Evolutionary conservation across 495 filamentous ascomycete species (phyloP).

Genomic region (Xylaria sp.): DNA sequence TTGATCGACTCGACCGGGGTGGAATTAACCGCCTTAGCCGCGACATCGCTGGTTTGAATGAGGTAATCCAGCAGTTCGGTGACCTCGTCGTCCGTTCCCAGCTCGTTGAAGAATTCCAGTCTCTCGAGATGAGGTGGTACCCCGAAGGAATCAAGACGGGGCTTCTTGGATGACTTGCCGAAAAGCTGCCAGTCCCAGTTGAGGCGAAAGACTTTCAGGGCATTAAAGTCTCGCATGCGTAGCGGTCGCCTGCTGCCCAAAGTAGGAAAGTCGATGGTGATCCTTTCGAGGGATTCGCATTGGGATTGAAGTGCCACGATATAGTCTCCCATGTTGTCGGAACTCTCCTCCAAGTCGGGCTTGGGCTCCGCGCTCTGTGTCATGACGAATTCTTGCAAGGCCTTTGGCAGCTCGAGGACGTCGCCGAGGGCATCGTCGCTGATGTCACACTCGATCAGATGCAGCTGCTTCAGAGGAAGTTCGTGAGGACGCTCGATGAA

Average conservation of each 20-base stretch:
- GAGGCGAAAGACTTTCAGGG: slow-evolving; percentile 33
- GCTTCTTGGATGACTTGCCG: slow-evolving; percentile 37
- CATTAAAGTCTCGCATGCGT: slow-evolving; percentile 39
- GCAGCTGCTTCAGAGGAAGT: slow-evolving; percentile 37
- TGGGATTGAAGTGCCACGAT: slow-evolving; percentile 41
- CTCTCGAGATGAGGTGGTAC: slow-evolving; percentile 40
- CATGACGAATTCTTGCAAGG: slow-evolving; percentile 41
- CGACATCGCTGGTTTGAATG: slow-evolving; percentile 35
- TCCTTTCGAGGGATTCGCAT: slow-evolving; percentile 38
- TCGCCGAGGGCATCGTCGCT: slow-evolving; percentile 46
- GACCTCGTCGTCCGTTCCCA: slow-evolving; percentile 43
- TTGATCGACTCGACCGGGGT: slow-evolving; percentile 23
- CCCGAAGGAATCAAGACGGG: slow-evolving; percentile 42
- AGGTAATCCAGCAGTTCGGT: slow-evolving; percentile 40
- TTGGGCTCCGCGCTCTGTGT: slow-evolving; percentile 35
- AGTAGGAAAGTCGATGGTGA: slow-evolving; percentile 42
- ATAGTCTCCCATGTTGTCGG: slow-evolving; percentile 43
- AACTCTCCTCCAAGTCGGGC: slow-evolving; percentile 41
- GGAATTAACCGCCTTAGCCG: slow-evolving; percentile 31
- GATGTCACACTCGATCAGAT: slow-evolving; percentile 46
- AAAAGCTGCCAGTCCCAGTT: slow-evolving; percentile 45
- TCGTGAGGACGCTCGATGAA: slow-evolving; percentile 40
- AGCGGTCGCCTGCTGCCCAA: slow-evolving; percentile 35
- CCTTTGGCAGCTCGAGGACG: slow-evolving; percentile 41
- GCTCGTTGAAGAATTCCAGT: slow-evolving; percentile 38